Base-by-base conservation (phyloP, 352 stramenopile species). In the Globisporangium iwayamae region DNA sequence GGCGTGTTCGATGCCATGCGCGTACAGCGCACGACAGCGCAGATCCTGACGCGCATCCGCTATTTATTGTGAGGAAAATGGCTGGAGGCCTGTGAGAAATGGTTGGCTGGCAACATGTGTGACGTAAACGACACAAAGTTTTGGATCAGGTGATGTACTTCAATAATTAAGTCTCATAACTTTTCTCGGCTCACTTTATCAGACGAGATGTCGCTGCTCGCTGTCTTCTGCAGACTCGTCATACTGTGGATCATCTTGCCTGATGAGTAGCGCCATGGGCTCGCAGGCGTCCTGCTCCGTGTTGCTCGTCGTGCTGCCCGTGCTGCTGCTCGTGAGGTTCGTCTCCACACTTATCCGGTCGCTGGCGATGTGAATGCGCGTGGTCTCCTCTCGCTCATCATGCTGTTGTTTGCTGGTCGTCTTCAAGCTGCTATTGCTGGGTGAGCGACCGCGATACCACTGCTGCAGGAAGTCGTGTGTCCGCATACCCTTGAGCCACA, bases 401-500 rank as follows among this genome's bases (percentile, higher is more conserved):
- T n/a, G 34, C 11, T 56, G 62, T 9, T 36, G 20, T 4, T 20
- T 25, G 30, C 22, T 36, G 20, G n/a, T 18, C 28, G n/a, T 18
- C 28, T 56, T n/a, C 32, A 28, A 28, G 32, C 39, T 36, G 13
- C 20, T 55, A 20, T 16, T 67, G 53, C 22, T 41, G 47, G 22
- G 10, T 1, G 38, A 20, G 47, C 43, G 66, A 30, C 50, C 52
- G 13, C 47, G 25, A 10, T 56, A 54, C 34, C 59, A 70, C 30
- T 77, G 68, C 51, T 79, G 75, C n/a, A 90, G 68, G 62, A 76
- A 88, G 65, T 86, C 79, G 63, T 88, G 74, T 10, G 81, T 90
- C 34, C 66, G 71, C 45, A 88, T 39, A 9, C 75, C 78, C 10
- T 67, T 73, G 54, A 70, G 74, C 22, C 66, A 76, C 30, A 93